Conservation (phyloP, 1,284 basidiomycete species). For the Athelia sp. region DNA sequence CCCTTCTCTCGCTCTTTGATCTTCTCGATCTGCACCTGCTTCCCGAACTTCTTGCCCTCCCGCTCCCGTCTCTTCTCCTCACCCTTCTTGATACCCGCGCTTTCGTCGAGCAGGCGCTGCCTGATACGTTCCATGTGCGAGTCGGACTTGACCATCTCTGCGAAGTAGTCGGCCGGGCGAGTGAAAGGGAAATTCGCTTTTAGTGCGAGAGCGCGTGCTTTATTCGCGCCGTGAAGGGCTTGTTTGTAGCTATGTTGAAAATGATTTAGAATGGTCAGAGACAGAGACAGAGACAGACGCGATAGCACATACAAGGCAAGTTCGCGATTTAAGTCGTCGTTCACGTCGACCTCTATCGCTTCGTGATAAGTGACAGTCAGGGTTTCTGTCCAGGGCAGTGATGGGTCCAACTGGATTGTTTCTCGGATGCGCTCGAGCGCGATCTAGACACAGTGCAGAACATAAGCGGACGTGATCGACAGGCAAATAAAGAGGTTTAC, state of each 20-base stretch:
- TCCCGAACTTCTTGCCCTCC: conserved; percentile 97
- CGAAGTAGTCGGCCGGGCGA: conserved; percentile 94
- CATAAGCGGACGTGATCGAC: not conserved
- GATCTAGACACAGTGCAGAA: conserved; percentile 38
- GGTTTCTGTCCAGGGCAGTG: conserved; percentile 84
- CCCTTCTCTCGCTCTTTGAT: conserved; percentile 68
- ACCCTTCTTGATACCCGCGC: conserved; percentile 83
- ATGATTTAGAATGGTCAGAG: not conserved
- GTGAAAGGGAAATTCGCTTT: conserved; percentile 83
- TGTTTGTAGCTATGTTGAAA: conserved; percentile 80
- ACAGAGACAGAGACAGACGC: not conserved
- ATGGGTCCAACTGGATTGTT: conserved; percentile 70
- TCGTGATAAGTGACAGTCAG: conserved; percentile 73
- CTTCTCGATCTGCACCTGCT: conserved; percentile 91
- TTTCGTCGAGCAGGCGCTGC: conserved; percentile 86
- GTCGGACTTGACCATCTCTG: conserved; percentile 98
- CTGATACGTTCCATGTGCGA: conserved; percentile 98
- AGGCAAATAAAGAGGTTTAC: conserved; percentile 33
- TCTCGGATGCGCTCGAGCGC: conserved; percentile 81
- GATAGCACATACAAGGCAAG: conserved; percentile 80
- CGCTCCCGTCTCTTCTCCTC: conserved; percentile 91
- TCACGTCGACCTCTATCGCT: conserved; percentile 72
- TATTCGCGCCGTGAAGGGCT: conserved; percentile 78
- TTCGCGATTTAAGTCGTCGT: conserved; percentile 91
- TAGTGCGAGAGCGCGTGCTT: conserved; percentile 69